Percentiles rank a stretch among this genome's conserved stretches.
Conservation (phyloP, 2,329 filamentous ascomycete genomes). For the Trichophyton mentagrophytes region DNA sequence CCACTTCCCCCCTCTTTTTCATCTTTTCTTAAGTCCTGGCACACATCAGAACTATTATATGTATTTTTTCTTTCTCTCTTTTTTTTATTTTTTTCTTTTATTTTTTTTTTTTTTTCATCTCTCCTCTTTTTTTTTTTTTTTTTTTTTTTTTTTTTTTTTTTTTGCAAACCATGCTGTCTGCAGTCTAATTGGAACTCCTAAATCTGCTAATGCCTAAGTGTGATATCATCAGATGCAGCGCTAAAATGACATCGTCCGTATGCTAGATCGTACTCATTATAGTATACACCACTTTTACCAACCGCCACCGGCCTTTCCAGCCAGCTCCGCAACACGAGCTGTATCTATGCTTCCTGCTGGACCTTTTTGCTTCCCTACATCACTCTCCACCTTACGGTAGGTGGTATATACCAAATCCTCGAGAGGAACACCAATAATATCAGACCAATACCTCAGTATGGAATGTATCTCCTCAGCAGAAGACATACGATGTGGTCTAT, state of each 20-base stretch:
- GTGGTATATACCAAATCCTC: conserved; percentile 70
- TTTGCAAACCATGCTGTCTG: too few relatives aligned
- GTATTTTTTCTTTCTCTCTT: too few relatives aligned
- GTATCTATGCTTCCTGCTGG: conserved; percentile 45
- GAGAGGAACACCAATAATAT: conserved; percentile 55
- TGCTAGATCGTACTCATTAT: background rate
- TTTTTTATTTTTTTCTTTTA: too few relatives aligned
- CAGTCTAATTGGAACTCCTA: background rate
- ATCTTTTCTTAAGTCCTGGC: too few relatives aligned
- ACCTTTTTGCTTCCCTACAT: conserved; percentile 64
- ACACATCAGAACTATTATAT: too few relatives aligned
- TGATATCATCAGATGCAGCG: background rate
- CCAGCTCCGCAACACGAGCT: conserved; percentile 74
- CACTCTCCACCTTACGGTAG: conserved; percentile 84
- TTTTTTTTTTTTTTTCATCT: too few relatives aligned
- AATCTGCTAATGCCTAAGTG: background rate
- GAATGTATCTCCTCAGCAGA: conserved; percentile 20
- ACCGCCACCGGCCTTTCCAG: conserved; percentile 80
- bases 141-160: too few relatives aligned
- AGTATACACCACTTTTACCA: conserved; percentile 50
- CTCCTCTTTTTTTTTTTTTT: too few relatives aligned
- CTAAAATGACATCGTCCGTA: background rate
- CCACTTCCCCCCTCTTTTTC: too few relatives aligned
- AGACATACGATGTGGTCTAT: conserved; percentile 17
- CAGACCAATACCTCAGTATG: conserved; percentile 65